Percentiles rank a stretch among this genome's conserved stretches.
Conservation (phyloP, 2,329 filamentous ascomycete genomes). For the Coleophoma cylindrospora region DNA sequence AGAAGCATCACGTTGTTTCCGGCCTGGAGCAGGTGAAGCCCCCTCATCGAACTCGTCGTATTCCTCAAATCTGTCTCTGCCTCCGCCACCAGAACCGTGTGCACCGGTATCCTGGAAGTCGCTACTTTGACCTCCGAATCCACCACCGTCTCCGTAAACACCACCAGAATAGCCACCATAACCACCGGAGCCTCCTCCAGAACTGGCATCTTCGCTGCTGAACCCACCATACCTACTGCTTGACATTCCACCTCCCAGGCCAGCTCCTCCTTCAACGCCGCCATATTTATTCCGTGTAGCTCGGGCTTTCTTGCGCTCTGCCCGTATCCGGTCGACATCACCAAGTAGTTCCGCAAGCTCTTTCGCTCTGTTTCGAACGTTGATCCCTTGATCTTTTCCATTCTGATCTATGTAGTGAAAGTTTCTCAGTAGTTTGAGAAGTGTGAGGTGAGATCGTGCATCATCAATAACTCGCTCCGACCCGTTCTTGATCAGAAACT, state of each 20-base stretch:
- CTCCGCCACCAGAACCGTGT: conserved; percentile 28
- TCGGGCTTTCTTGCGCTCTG: conserved; percentile 84
- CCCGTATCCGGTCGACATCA: conserved; percentile 82
- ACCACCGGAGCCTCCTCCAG: conserved; percentile 55
- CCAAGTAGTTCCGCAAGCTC: conserved; percentile 90
- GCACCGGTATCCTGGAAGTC: conserved; percentile 60
- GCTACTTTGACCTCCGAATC: conserved; percentile 74
- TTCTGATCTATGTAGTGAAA: conserved; percentile 97
- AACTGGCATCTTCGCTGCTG: conserved; percentile 71
- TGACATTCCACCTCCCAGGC: conserved; percentile 50
- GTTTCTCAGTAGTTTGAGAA: conserved; percentile 96
- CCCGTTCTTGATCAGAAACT: conserved; percentile 96
- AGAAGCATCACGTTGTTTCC: conserved; percentile 21
- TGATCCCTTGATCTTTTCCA: conserved; percentile 97
- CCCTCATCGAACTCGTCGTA: conserved; percentile 95
- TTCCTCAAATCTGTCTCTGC: conserved; percentile 82
- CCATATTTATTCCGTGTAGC: conserved; percentile 91
- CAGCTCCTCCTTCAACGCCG: conserved; percentile 79
- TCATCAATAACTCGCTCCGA: conserved; percentile 97
- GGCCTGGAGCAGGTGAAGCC: conserved; percentile 43
- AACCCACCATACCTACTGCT: conserved; percentile 74
- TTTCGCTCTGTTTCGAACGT: conserved; percentile 94
- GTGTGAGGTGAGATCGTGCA: conserved; percentile 87
- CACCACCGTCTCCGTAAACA: conserved; percentile 94
- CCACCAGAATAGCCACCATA: conserved; percentile 61